These are phyloP conservation scores for Penicillium fuscoglaucum DNA, from an alignment of 2,329 filamentous ascomycete species.

Conservation along the genomic window DNA sequence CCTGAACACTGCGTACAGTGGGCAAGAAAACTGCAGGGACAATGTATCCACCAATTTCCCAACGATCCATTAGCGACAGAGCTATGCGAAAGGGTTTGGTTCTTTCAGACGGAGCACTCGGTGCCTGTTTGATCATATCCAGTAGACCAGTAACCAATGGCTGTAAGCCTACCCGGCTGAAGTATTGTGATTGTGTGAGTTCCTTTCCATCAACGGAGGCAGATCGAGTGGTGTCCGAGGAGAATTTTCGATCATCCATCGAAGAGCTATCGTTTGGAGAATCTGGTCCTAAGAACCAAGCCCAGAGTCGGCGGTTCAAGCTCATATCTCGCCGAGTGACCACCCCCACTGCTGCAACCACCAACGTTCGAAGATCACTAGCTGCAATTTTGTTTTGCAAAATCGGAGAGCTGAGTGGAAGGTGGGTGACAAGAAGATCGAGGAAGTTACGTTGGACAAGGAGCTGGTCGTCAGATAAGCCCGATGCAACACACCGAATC, in stretches of 20 bases:
- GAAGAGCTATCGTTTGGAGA: slow-evolving; percentile 40
- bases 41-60: slow-evolving; percentile 91
- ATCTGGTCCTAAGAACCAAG: slow-evolving; percentile 88
- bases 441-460: slow-evolving; percentile 93
- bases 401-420: slow-evolving; percentile 80
- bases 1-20: slow-evolving; percentile 74
- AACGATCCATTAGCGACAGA: slow-evolving; percentile 94
- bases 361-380: slow-evolving; percentile 76
- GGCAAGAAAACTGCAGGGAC: slow-evolving; percentile 87
- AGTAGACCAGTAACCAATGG: slow-evolving; percentile 73
- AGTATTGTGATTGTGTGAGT: slow-evolving; percentile 71
- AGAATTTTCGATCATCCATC: slow-evolving; percentile 30
- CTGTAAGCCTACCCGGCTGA: slow-evolving; percentile 74
- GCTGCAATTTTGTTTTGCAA: slow-evolving; percentile 72
- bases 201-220: slow-evolving; percentile 42
- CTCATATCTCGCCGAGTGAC: slow-evolving; percentile 94
- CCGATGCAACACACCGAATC: slow-evolving; percentile 87
- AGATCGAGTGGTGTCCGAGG: slow-evolving; percentile 31
- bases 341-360: slow-evolving; percentile 81
- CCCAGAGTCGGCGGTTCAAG: slow-evolving; percentile 89
- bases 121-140: slow-evolving; percentile 67
- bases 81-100: slow-evolving; percentile 88
- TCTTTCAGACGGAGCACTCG: slow-evolving; percentile 62
- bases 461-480: slow-evolving; percentile 80
- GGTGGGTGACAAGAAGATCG: slow-evolving; percentile 84